phyloP scores from a whole-genome alignment of 2,329 filamentous ascomycete genomes.

The Fonsecaea pugnacius region DNA sequence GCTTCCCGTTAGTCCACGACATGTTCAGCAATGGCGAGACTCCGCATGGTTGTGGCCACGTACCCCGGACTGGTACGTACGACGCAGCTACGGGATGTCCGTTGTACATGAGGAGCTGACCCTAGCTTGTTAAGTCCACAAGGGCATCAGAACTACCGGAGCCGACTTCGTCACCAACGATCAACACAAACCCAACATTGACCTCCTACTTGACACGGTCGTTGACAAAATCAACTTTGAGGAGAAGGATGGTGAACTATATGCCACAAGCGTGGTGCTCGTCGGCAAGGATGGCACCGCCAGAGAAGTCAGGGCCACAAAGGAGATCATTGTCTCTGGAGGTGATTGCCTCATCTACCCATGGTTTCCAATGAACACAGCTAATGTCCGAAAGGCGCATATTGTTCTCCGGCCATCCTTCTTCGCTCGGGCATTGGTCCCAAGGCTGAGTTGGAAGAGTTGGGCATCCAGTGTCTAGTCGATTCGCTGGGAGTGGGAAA shows the following conservation, averaged over 20 bases:
- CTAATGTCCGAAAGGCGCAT: constrained; percentile 46
- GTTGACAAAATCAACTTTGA: constrained; percentile 60
- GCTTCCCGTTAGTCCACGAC: constrained; percentile 60
- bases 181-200: constrained; percentile 52
- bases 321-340: constrained; percentile 49
- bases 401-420: constrained; percentile 59
- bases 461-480: constrained; percentile 52
- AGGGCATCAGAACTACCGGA: constrained; percentile 58
- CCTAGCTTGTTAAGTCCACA: constrained; percentile 44
- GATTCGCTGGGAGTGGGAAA: constrained; percentile 59
- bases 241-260: constrained; percentile 20
- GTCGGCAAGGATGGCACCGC: constrained; percentile 50
- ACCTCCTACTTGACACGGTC: constrained; percentile 53
- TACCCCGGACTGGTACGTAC: constrained; percentile 48
- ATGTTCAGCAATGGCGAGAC: constrained; percentile 62
- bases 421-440: constrained; percentile 60
- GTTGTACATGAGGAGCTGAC: constrained; percentile 9
- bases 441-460: constrained; percentile 47
- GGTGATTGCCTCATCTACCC: constrained; percentile 37
- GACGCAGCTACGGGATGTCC: background rate
- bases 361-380: too few species aligned
- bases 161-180: constrained; percentile 59
- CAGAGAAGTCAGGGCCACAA: constrained; percentile 45
- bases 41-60: constrained; percentile 62
- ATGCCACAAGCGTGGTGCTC: constrained; percentile 47